Base-by-base conservation (phyloP, 139 green algal genomes). In the Tetraselmis striata region DNA sequence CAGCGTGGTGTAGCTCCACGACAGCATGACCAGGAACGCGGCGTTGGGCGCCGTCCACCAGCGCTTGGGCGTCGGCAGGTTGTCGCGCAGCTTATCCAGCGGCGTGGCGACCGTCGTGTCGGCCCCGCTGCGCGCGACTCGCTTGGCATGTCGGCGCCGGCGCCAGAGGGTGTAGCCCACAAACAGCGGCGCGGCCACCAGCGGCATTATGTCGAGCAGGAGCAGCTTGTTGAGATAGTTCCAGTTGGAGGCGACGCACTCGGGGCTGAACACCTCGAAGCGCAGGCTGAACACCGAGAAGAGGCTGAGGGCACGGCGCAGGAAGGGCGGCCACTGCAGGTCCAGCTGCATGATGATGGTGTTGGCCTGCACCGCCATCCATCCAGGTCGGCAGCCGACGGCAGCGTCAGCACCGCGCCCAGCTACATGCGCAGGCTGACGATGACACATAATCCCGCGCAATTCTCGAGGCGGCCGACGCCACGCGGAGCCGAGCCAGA, bases 331-430 rank as follows among this genome's bases (percentile, higher is more conserved):
- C 74, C 74, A 77, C 26, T 77, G 26, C 26, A 77, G 26, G n/a
- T 77, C 74, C 23, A 77, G 74, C 74, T 77, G 74, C 74, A 28
- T 28, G 74, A 77, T 31, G 74, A 67, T 67, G 5, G 45, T 67
- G 45, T 67, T 67, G 45, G 45, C 45, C 45, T 67, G 45, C 45
- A 67, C n/a, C n/a, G n/a, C n/a, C n/a, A n/a, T n/a, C n/a, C n/a
- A n/a, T n/a, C n/a, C n/a, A n/a, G n/a, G n/a, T n/a, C n/a, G n/a
- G n/a, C n/a, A n/a, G n/a, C n/a, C n/a, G n/a, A n/a, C n/a, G n/a
- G n/a, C n/a, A n/a, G n/a, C n/a, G n/a, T n/a, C n/a, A n/a, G n/a
- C n/a, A n/a, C n/a, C n/a, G n/a, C n/a, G n/a, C n/a, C n/a, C n/a
- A n/a, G n/a, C n/a, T n/a, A n/a, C n/a, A n/a, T n/a, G n/a, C n/a